Conservation (phyloP, 768 basidiomycete species). For the Amanita thiersii region DNA sequence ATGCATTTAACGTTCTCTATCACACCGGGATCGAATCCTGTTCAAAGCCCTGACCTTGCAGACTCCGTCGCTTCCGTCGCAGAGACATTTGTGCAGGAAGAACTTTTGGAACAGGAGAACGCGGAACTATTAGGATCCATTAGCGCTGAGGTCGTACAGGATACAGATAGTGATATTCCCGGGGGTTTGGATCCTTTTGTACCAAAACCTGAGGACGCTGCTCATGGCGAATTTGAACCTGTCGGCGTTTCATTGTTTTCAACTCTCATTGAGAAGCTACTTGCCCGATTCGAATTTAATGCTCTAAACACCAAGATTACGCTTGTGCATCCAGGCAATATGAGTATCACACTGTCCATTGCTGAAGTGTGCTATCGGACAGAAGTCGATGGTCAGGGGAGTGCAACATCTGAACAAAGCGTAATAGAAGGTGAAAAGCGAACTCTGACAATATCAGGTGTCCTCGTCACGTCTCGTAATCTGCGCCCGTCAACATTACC, state of each 20-base stretch:
- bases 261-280: slow-evolving; percentile 67
- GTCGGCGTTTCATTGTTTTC: slow-evolving; percentile 78
- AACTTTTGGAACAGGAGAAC: slow-evolving; percentile 66
- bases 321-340: slow-evolving; percentile 54
- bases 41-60: slow-evolving; percentile 39
- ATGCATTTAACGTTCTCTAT: slow-evolving; percentile 62
- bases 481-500: slow-evolving; percentile 17
- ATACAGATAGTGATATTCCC: slow-evolving; percentile 44
- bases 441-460: slow-evolving; percentile 47
- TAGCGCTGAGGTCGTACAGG: slow-evolving; percentile 30
- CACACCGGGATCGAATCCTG: slow-evolving; percentile 18
- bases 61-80: slow-evolving; percentile 81
- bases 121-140: slow-evolving; percentile 64
- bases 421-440: slow-evolving; percentile 26
- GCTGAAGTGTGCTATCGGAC: slow-evolving; percentile 53
- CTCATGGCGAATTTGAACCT: slow-evolving; percentile 45
- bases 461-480: slow-evolving; percentile 29
- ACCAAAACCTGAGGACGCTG: slow-evolving; percentile 28
- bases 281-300: slow-evolving; percentile 74
- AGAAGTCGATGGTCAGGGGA: slow-evolving; percentile 16
- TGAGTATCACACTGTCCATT: slow-evolving; percentile 53
- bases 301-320: slow-evolving; percentile 62
- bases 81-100: slow-evolving; percentile 80
- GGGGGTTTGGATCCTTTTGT: slow-evolving; percentile 60
- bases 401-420: slow-evolving; percentile 6